phyloP scores from a whole-genome alignment of 2,329 filamentous ascomycete genomes.

The Diaporthe sp. region DNA sequence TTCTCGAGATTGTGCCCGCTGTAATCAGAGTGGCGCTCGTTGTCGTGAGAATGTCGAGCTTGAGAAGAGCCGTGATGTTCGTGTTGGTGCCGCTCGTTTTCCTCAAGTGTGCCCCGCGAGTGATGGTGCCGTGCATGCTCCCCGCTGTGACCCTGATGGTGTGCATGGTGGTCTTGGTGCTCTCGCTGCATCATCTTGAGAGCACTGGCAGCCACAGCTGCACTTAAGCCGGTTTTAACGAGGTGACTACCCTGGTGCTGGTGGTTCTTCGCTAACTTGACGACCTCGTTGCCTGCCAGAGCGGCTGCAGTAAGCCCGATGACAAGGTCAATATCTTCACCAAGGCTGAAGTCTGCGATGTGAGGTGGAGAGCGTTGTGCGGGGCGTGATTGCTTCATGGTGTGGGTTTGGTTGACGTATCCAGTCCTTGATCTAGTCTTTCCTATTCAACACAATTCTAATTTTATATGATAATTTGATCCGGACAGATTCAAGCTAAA shows the following conservation, averaged over 20 bases:
- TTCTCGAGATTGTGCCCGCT: neutral
- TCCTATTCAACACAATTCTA: too few relatives aligned
- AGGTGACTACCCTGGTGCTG: conserved; percentile 42
- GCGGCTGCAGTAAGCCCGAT: conserved; percentile 43
- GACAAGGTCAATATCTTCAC: conserved; percentile 44
- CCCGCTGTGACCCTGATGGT: neutral
- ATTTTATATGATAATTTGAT: neutral
- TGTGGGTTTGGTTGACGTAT: neutral
- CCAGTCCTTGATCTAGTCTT: neutral
- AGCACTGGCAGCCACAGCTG: conserved; percentile 42
- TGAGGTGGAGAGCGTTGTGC: neutral
- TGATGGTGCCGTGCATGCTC: neutral
- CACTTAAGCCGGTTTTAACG: conserved; percentile 42
- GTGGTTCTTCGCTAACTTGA: conserved; percentile 38
- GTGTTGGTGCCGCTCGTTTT: neutral
- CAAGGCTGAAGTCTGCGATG: conserved; percentile 37
- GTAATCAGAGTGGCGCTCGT: neutral
- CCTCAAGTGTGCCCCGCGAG: neutral
- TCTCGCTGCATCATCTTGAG: conserved; percentile 43
- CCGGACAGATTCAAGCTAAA: neutral
- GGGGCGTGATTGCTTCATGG: conserved; percentile 2
- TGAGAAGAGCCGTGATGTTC: neutral
- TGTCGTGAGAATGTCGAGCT: too few relatives aligned
- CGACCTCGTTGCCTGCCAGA: conserved; percentile 43
- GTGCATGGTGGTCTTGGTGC: conserved; percentile 30